Base-by-base conservation (phyloP, 2,329 filamentous ascomycete genomes). In the Hymenoscyphus linearis region DNA sequence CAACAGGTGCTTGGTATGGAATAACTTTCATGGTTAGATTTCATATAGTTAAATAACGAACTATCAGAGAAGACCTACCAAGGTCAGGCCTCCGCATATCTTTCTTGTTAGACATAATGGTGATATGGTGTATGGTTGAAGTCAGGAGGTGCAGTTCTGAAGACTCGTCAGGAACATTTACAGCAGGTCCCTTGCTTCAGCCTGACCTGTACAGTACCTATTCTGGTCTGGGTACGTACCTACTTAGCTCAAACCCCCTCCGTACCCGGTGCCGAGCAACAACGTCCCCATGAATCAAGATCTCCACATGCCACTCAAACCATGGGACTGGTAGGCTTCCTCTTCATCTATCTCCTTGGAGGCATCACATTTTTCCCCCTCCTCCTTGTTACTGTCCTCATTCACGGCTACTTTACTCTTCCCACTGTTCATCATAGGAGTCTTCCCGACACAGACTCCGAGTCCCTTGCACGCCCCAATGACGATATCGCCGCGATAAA, bases 311-410 rank as follows among this genome's bases (percentile, higher is more conserved):
- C 44, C 44, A 50, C 18, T 10, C 13, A 44, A 59, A 69, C 57
- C 36, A 71, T 71, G 69, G 65, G 63, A 34, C 44, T 70, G 58
- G 34, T 66, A 61, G 76, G 75, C 68, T 86, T 93, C 71, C 79
- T 96, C 66, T 75, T 89, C 71, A 82, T 89, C 74, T 97, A 96
- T 80, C 74, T 96, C 67, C 77, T 96, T 62, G 93, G 93, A 75
- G 93, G 93, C 70, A 74, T 97, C 72, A 96, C 93, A 61, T 93
- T 97, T 73, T 73, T 96, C 62, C 93, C 93, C 34, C 78, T 96
- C 3, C 69, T 92, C 62, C 65, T 93, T 58, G 72, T 77, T 53
- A 75, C 82, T 55, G 69, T 90, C 60, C 72, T 93, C 58, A 72
- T 85, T 36, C 85, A 92, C 74, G 85, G 85, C 66, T 87, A 92